Evolutionary conservation across 331 rosid species (phyloP), one percentile per base, ranked within the genome.

Genomic region (Acacia concinna): DNA sequence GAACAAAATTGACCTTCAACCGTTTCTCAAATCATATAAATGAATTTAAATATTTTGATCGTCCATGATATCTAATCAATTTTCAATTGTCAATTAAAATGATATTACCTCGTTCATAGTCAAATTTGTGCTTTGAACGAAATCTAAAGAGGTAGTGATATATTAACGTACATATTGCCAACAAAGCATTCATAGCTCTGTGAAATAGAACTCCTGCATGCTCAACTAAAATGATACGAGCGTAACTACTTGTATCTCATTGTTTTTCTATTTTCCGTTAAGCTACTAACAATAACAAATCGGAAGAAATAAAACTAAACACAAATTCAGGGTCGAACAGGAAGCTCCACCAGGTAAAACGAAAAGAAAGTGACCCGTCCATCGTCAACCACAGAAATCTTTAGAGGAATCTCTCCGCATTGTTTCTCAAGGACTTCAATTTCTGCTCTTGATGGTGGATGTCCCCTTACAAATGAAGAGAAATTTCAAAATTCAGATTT

Each of bases 301-400:
- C 3, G 34, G 35, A 12, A 20, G 11, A n/a, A 7, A 21, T 1
- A 3, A 8, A 38, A 30, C 18, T 30, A 3, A 37, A 28, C 31
- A 71, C 41, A 51, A n/a, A 43, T 73, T 89, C 90, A 91, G 27
- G 89, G 88, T 21, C 91, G 85, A 81, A 84, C 56, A 37, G 91
- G 92, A 49, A 91, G 91, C 74, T 84, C 87, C 77, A 81, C 89
- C 74, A 78, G 83, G 78, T 86, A 89, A 80, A 86, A 89, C 73
- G 94, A 88, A 88, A 91, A 56, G 63, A 56, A 92, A 78, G 92
- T 89, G 62, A 86, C 89, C 52, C 83, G 75, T 44, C 98, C 95
- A 78, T 91, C 88, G 41, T 90, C 90, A 27, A 88, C 86, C 34
- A 68, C 73, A 65, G 97, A 87, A 72, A 90, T 78, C 80, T 91